These are phyloP conservation scores for Jaminaea rosea DNA, from an alignment of 1,284 basidiomycete species.

Conservation along the genomic window DNA sequence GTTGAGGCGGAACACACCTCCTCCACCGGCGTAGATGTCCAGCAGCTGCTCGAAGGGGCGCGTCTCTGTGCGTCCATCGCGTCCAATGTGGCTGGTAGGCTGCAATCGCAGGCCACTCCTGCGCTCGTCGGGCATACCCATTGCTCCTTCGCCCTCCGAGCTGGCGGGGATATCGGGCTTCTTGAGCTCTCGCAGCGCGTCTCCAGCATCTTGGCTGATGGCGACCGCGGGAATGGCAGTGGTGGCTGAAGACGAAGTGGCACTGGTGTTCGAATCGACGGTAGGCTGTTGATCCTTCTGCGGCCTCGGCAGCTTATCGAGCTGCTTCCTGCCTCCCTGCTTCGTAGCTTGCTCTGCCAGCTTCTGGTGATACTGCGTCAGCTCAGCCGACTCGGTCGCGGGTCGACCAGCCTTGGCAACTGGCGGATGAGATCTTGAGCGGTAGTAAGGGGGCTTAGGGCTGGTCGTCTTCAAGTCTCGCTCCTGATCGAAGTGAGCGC, in stretches of 20 bases:
- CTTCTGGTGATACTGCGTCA: constrained; percentile 10
- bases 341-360: constrained; percentile 4
- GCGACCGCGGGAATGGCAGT: constrained; percentile 19
- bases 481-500: constrained; percentile 30
- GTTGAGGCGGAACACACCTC: constrained; percentile 57
- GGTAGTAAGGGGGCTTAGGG: constrained; percentile 1
- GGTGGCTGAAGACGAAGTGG: background rate
- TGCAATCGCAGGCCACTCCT: constrained; percentile 15
- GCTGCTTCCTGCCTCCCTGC: constrained; percentile 1
- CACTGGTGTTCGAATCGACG: background rate
- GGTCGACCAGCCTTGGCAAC: background rate
- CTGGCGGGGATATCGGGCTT: constrained; percentile 14
- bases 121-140: constrained; percentile 10
- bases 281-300: constrained; percentile 2
- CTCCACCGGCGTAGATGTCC: constrained; percentile 73
- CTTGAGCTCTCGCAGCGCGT: constrained; percentile 7
- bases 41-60: constrained; percentile 65
- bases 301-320: constrained; percentile 1
- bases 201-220: constrained; percentile 15
- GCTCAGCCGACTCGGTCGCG: background rate
- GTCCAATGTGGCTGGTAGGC: constrained; percentile 15
- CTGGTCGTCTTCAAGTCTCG: background rate
- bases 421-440: too few relatives aligned
- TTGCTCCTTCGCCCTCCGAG: constrained; percentile 23
- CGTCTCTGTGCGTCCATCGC: constrained; percentile 26